Conservation (phyloP, 257 asterid genomes). For the Knoxia roxburghii region DNA sequence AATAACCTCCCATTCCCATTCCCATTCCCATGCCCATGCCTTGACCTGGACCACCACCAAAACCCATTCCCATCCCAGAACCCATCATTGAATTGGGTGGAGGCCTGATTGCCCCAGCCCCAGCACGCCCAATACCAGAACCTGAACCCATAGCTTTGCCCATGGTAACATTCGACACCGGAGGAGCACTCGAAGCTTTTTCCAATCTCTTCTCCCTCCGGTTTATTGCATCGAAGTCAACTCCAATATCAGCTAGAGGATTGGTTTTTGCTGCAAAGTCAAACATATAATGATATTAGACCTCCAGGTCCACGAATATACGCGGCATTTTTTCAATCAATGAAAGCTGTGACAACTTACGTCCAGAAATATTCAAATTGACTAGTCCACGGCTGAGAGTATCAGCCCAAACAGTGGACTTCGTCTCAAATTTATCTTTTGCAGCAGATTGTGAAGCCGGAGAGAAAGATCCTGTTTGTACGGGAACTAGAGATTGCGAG, state of each 20-base stretch:
- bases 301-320: slow-evolving; percentile 3
- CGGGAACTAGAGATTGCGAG: slow-evolving; percentile 29
- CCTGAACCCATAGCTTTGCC: slow-evolving; percentile 99
- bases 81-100: slow-evolving; percentile 54
- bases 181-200: slow-evolving; percentile 56
- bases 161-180: slow-evolving; percentile 68
- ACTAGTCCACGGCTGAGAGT: slow-evolving; percentile 94
- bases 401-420: slow-evolving; percentile 97
- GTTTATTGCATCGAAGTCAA: slow-evolving; percentile 91
- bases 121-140: slow-evolving; percentile 87
- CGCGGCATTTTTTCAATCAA: not conserved
- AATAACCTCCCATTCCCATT: slow-evolving; percentile 31
- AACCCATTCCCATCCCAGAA: slow-evolving; percentile 46
- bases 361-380: slow-evolving; percentile 89
- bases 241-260: slow-evolving; percentile 86
- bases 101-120: slow-evolving; percentile 66
- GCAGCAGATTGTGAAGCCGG: slow-evolving; percentile 49
- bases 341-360: slow-evolving; percentile 43
- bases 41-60: slow-evolving; percentile 40
- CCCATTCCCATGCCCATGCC: slow-evolving; percentile 41
- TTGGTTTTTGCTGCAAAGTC: slow-evolving; percentile 74
- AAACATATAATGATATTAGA: slow-evolving; percentile 11
- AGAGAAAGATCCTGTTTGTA: slow-evolving; percentile 43
- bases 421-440: slow-evolving; percentile 80
- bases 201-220: slow-evolving; percentile 97